Percentiles rank a stretch among this genome's conserved stretches.
phyloP scores from a whole-genome alignment of 164 flowering plant species.

The Vitis rotundifolia region DNA sequence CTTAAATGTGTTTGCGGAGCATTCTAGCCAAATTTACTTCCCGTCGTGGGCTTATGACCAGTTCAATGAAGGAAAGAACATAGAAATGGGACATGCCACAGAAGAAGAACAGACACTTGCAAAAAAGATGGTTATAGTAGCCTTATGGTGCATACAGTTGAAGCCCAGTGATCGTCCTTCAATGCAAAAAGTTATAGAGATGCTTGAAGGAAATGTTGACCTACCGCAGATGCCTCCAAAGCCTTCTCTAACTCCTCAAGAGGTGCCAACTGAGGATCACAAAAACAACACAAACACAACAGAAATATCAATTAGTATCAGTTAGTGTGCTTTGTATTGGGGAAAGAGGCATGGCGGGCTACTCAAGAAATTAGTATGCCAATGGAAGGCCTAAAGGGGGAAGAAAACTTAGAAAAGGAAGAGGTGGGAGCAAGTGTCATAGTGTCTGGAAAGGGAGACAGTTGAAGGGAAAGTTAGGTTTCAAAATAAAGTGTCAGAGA shows the following conservation, averaged over 20 bases:
- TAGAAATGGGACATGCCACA: neutral
- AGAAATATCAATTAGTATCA: no score
- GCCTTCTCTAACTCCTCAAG: neutral
- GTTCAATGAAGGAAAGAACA: neutral
- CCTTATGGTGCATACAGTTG: slow-evolving; percentile 21
- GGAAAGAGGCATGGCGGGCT: no score
- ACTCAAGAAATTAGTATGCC: no score
- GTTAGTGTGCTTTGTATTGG: no score
- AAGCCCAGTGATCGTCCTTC: slow-evolving; percentile 19
- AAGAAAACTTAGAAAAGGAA: no score
- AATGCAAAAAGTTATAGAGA: slow-evolving; percentile 10
- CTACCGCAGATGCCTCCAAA: slow-evolving; percentile 12
- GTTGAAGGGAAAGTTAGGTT: no score
- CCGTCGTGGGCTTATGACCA: slow-evolving; percentile 15
- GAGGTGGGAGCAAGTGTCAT: no score
- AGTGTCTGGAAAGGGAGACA: no score
- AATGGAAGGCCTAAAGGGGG: no score
- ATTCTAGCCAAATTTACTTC: slow-evolving; percentile 8
- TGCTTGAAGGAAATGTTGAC: slow-evolving; percentile 14
- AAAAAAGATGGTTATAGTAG: slow-evolving; percentile 9
- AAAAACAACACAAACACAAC: no score
- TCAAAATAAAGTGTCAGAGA: no score
- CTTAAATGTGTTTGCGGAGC: slow-evolving; percentile 1
- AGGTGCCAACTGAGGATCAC: no score
- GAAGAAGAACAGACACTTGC: slow-evolving; percentile 1